phyloP scores from a whole-genome alignment of 2,329 filamentous ascomycete genomes.

The Colletotrichum scovillei region DNA sequence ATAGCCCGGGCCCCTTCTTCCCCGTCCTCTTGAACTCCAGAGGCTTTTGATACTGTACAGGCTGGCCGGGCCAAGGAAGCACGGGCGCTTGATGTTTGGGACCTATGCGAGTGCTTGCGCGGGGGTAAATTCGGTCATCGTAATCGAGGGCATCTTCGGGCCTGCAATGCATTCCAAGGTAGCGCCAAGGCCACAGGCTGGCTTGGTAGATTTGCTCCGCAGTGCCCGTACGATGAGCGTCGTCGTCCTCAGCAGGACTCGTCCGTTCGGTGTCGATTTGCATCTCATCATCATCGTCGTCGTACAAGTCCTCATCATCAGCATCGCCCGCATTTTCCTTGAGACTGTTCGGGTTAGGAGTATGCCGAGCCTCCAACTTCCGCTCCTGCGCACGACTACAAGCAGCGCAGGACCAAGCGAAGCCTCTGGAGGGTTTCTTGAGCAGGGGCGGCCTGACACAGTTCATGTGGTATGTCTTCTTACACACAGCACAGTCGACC shows the following conservation, averaged over 20 bases:
- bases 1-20: constrained; percentile 81
- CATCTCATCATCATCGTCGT: constrained; percentile 78
- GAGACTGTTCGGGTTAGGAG: constrained; percentile 67
- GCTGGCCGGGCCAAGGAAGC: constrained; percentile 83
- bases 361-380: constrained; percentile 89
- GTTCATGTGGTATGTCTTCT: constrained; percentile 97
- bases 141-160: constrained; percentile 96
- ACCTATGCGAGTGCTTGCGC: constrained; percentile 91
- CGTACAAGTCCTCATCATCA: constrained; percentile 72
- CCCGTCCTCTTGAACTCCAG: constrained; percentile 85
- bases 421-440: constrained; percentile 97
- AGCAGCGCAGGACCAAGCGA: constrained; percentile 96
- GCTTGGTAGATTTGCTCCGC: constrained; percentile 92
- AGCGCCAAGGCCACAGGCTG: constrained; percentile 95
- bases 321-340: constrained; percentile 74
- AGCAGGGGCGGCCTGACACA: constrained; percentile 91
- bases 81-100: constrained; percentile 92
- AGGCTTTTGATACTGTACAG: constrained; percentile 91
- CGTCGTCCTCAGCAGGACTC: constrained; percentile 71
- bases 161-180: constrained; percentile 94
- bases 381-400: constrained; percentile 97
- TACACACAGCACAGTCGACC: constrained; percentile 95
- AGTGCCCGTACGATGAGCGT: constrained; percentile 70
- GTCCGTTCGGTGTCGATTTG: constrained; percentile 69
- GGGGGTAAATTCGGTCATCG: constrained; percentile 96